Conservation (phyloP, 192 early-diverging fungal genomes). For the Glomus cerebriforme region DNA sequence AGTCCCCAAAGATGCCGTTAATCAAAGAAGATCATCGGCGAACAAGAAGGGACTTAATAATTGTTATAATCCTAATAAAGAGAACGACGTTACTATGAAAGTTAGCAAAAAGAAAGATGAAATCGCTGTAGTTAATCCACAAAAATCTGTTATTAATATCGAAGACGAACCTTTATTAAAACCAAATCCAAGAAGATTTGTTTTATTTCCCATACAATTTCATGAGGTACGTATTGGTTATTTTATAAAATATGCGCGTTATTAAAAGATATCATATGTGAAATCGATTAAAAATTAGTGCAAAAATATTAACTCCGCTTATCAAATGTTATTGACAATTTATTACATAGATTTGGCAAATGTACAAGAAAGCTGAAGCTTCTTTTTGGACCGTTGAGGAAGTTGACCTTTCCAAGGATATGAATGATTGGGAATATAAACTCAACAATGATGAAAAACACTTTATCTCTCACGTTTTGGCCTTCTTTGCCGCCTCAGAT, state of each 20-base stretch:
- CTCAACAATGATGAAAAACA: conserved; percentile 84
- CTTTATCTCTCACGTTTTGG: conserved; percentile 91
- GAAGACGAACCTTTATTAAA: conserved; percentile 48
- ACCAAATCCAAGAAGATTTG: conserved; percentile 80
- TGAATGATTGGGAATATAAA: conserved; percentile 84
- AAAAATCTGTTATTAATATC: neutral
- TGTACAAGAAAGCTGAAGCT: conserved; percentile 98
- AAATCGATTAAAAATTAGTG: too few relatives aligned
- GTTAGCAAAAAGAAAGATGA: neutral
- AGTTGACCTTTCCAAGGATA: conserved; percentile 92
- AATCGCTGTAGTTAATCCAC: neutral
- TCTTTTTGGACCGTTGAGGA: conserved; percentile 98
- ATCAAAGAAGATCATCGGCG: too few relatives aligned
- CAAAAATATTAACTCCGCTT: too few relatives aligned
- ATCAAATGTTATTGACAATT: neutral
- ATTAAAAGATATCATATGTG: neutral
- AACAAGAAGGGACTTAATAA: too few relatives aligned
- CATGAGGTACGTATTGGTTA: conserved; percentile 59
- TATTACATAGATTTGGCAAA: conserved; percentile 79
- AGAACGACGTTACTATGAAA: neutral
- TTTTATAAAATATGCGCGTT: neutral
- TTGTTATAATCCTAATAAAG: neutral
- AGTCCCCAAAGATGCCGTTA: too few relatives aligned
- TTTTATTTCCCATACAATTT: conserved; percentile 93
- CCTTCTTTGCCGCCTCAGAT: conserved; percentile 95